Evolutionary conservation across 179 eudicot species (phyloP).

Genomic region (Camellia oleifera): DNA sequence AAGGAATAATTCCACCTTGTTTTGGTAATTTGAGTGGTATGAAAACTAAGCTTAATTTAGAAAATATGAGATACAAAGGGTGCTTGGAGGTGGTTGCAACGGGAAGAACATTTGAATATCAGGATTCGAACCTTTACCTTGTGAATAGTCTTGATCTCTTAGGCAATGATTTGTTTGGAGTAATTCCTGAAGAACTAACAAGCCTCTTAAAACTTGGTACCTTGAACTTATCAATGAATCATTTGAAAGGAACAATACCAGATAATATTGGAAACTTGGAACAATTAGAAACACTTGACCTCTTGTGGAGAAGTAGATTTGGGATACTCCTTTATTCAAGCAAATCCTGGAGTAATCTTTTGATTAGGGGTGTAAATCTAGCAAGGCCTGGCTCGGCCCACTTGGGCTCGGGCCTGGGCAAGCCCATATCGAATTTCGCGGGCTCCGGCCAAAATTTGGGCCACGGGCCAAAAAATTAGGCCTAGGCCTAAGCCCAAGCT

Average conservation of each 20-base stretch:
- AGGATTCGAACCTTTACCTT: slow-evolving; percentile 13
- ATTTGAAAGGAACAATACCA: slow-evolving; percentile 27
- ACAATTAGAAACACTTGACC: slow-evolving; percentile 45
- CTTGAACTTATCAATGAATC: slow-evolving; percentile 21
- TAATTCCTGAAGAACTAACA: slow-evolving; percentile 37
- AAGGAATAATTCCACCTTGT: slow-evolving; percentile 27
- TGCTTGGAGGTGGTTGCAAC: slow-evolving; percentile 23
- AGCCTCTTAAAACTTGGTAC: slow-evolving; percentile 20
- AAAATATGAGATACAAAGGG: slow-evolving; percentile 4
- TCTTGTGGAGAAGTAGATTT: slow-evolving; percentile 12
- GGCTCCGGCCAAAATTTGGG: too few relatives aligned
- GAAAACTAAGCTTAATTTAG: not conserved
- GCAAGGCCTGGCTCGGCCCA: too few relatives aligned
- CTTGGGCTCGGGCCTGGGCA: too few relatives aligned
- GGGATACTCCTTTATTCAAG: too few relatives aligned
- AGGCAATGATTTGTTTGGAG: slow-evolving; percentile 35
- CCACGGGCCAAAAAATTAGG: too few relatives aligned
- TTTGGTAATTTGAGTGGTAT: slow-evolving; percentile 16
- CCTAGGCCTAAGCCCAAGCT: too few relatives aligned
- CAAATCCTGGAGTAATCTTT: too few relatives aligned
- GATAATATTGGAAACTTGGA: slow-evolving; percentile 35
- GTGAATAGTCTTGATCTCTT: slow-evolving; percentile 43
- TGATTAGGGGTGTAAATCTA: too few relatives aligned
- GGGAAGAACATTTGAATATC: slow-evolving; percentile 35
- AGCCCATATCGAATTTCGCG: too few relatives aligned